Percentiles rank a stretch among this genome's conserved stretches.
phyloP scores from a whole-genome alignment of 2,329 filamentous ascomycete genomes.

The Elsinoe necatrix region DNA sequence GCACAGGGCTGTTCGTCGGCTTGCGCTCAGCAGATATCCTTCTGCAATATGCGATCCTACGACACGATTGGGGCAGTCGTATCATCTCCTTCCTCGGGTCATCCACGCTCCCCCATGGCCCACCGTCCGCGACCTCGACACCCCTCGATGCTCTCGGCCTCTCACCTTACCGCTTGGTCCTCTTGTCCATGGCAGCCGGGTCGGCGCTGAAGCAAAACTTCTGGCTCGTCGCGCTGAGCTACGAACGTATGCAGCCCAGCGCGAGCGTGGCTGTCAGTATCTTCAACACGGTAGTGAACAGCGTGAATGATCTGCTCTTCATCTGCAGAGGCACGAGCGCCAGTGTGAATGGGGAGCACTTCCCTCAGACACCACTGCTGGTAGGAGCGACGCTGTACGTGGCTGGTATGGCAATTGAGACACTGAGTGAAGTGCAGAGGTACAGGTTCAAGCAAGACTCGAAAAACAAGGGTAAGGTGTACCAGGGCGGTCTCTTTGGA shows the following conservation, averaged over 20 bases:
- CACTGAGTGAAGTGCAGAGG: constrained; percentile 50
- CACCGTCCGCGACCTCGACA: constrained; percentile 34
- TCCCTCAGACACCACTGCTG: constrained; percentile 37
- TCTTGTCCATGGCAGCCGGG: constrained; percentile 47
- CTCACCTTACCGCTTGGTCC: constrained; percentile 42
- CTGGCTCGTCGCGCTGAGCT: constrained; percentile 41
- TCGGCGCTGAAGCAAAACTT: constrained; percentile 49
- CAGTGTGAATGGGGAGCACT: constrained; percentile 32
- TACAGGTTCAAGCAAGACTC: constrained; percentile 44
- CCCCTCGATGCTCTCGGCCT: constrained; percentile 39
- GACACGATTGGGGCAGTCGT: constrained; percentile 32
- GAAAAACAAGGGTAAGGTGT: constrained; percentile 46
- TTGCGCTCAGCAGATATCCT: constrained; percentile 40
- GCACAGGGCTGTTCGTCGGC: constrained; percentile 36
- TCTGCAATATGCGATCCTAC: constrained; percentile 44
- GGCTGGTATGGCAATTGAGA: constrained; percentile 47
- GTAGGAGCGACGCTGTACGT: constrained; percentile 44
- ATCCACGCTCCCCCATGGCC: constrained; percentile 34
- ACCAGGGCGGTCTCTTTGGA: constrained; percentile 42
- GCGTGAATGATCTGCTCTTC: constrained; percentile 48
- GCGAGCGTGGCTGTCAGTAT: constrained; percentile 38
- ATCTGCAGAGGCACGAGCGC: constrained; percentile 43
- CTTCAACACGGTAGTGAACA: constrained; percentile 50
- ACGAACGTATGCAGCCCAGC: constrained; percentile 42
- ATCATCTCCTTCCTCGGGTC: constrained; percentile 43